Percentiles rank a stretch among this genome's conserved stretches.
phyloP scores from a whole-genome alignment of 345 rosid species.

The Murraya paniculata region DNA sequence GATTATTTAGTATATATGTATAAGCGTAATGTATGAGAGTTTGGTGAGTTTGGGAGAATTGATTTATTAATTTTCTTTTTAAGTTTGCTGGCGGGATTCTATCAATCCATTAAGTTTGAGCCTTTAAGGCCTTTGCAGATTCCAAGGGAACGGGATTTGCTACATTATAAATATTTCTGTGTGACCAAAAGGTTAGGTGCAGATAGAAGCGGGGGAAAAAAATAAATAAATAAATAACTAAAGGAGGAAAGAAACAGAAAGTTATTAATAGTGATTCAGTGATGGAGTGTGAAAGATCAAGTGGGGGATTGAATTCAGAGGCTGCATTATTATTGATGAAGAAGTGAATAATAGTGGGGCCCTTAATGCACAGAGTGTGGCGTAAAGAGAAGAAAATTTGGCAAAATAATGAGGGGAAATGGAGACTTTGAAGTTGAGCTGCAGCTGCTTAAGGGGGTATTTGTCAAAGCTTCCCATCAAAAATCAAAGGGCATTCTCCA shows the following conservation, averaged over 20 bases:
- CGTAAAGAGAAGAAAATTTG: not conserved
- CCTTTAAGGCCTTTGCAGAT: conserved; percentile 63
- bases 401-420: not conserved
- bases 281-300: conserved; percentile 21
- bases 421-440: conserved; percentile 18
- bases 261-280: conserved; percentile 22
- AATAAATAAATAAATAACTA: too few species aligned
- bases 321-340: conserved; percentile 36
- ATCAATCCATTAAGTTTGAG: conserved; percentile 12
- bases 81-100: conserved; percentile 43
- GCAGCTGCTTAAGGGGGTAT: not conserved
- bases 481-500: not conserved
- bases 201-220: not conserved
- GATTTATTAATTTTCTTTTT: conserved; percentile 29
- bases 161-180: conserved; percentile 20
- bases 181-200: conserved; percentile 25
- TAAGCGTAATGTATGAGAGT: conserved; percentile 30
- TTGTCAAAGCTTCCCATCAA: conserved; percentile 11
- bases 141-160: conserved; percentile 67
- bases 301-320: conserved; percentile 44
- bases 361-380: conserved; percentile 21
- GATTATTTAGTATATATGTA: conserved; percentile 28
- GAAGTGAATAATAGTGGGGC: conserved; percentile 38
- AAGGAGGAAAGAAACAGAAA: conserved; percentile 12
- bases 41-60: conserved; percentile 39